Conservation (phyloP, 768 basidiomycete species). For the Thelephora aurantiotincta region DNA sequence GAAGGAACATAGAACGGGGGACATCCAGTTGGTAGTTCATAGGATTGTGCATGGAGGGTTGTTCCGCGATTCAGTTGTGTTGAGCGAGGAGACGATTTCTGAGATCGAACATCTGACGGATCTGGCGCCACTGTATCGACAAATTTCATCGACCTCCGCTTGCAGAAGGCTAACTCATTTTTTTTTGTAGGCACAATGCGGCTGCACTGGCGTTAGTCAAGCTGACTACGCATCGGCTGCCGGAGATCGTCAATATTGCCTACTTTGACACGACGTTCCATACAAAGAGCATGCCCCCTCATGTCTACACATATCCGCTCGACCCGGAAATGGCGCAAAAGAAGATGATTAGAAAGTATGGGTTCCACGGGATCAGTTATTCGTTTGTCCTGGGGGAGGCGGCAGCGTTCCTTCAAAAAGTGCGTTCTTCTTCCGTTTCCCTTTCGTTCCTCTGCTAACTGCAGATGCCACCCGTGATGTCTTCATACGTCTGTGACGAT, state of each 20-base stretch:
- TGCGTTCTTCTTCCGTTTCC: slow-evolving; percentile 7
- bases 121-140: slow-evolving; percentile 59
- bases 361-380: slow-evolving; percentile 83
- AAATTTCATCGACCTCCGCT: not conserved
- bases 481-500: slow-evolving; percentile 25
- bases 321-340: slow-evolving; percentile 42
- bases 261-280: slow-evolving; percentile 89
- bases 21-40: slow-evolving; percentile 50
- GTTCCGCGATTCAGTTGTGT: slow-evolving; percentile 52
- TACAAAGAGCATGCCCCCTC: slow-evolving; percentile 45
- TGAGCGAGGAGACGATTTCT: slow-evolving; percentile 53
- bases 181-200: slow-evolving; percentile 38
- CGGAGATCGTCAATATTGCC: slow-evolving; percentile 58
- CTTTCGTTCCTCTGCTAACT: not conserved
- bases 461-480: slow-evolving; percentile 17
- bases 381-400: slow-evolving; percentile 47
- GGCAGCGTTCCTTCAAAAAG: slow-evolving; percentile 43
- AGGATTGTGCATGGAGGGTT: slow-evolving; percentile 83
- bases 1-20: slow-evolving; percentile 20
- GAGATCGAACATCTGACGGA: slow-evolving; percentile 65
- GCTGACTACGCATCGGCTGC: slow-evolving; percentile 46
- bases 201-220: slow-evolving; percentile 45
- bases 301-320: slow-evolving; percentile 73
- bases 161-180: not conserved
- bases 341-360: slow-evolving; percentile 74